Base-by-base conservation (phyloP, 177 flowering plant species). In the Tripterygium wilfordii region DNA sequence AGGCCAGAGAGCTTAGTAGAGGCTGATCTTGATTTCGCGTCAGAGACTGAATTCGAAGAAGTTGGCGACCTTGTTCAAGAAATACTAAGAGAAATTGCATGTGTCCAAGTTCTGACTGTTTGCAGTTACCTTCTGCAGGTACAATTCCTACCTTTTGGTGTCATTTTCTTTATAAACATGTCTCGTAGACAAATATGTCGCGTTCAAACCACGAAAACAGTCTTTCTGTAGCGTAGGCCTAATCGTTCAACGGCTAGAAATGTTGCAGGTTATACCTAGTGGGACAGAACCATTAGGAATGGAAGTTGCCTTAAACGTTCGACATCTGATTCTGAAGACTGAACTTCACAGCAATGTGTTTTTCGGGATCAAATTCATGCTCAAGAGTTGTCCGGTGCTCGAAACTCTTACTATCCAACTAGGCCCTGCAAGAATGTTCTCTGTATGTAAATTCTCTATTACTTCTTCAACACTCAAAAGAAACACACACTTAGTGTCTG, bases 121-220 rank as follows among this genome's bases (percentile, higher is more conserved):
- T 62, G 68, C 42, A 60, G 56, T 45, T 63, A 24, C 37, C 10
- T 54, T 21, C 64, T 63, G 28, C 78, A 69, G 74, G 77, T 65
- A 64, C 3, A 4, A 9, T 20, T 10, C 30, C 21, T 23, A n/a
- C 4, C 7, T 3, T 4, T 15, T n/a, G 4, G 10, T 16, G 5
- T 15, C 4, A 17, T 36, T 15, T 36, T n/a, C 39, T 36, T 5
- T 5, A 35, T 5, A 3, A 15, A 35, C 14, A 15, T 35, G 14
- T 35, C 4, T 35, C 16, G n/a, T n/a, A n/a, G n/a, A n/a, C n/a
- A n/a, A n/a, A n/a, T n/a, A n/a, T n/a, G n/a, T n/a, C n/a, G n/a
- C n/a, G n/a, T n/a, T n/a, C n/a, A n/a, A n/a, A n/a, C n/a, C n/a
- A n/a, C n/a, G n/a, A n/a, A n/a, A n/a, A n/a, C n/a, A n/a, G n/a